Base-by-base conservation (phyloP, 495 filamentous ascomycete species). In the Haplographium delicatum region DNA sequence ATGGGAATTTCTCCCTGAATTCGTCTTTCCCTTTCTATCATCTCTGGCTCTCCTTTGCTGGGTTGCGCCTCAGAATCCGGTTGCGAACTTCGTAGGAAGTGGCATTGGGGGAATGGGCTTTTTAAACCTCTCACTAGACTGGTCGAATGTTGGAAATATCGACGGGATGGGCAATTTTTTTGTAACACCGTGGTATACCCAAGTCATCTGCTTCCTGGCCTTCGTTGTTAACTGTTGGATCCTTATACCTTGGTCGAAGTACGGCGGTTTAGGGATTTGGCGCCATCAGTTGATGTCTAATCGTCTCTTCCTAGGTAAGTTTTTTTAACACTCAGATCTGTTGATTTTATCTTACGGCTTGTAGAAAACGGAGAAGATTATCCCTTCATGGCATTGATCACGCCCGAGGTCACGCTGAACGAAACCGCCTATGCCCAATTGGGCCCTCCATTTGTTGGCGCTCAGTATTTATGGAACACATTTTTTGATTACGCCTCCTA, bases 21-120 rank as follows among this genome's bases (percentile, higher is more conserved):
- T 73, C 38, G 68, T 73, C 11, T 81, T 81, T 51, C 76, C 75
- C 0, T 73, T 80, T 49, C 59, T 74, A 10, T 72, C 69, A n/a
- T 81, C 78, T 0, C 64, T 81, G 9, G 74, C 78, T 2, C 79
- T 80, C 43, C 67, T 81, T n/a, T 81, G 78, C 64, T 80, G 78
- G 78, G 75, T 81, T 11, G 76, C 78, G 5, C 76, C 76, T 6
- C 66, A 67, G 15, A 79, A 78, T 52, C 59, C 67, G 5, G 66
- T 75, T 2, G 76, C 74, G 56, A 81, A 81, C 57, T 81, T 80
- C 51, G 69, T 80, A 18, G 78, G 78, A 3, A 72, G 72, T 5
- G 78, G 78, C 0, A 63, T 78, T 18, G 76, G 78, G 1, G 78
- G 76, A 7, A 79, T 81, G 76, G 76, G 78, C 0, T 72, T 80